Base-by-base conservation (phyloP, 768 basidiomycete species). In the Amanita pseudoporphyria region DNA sequence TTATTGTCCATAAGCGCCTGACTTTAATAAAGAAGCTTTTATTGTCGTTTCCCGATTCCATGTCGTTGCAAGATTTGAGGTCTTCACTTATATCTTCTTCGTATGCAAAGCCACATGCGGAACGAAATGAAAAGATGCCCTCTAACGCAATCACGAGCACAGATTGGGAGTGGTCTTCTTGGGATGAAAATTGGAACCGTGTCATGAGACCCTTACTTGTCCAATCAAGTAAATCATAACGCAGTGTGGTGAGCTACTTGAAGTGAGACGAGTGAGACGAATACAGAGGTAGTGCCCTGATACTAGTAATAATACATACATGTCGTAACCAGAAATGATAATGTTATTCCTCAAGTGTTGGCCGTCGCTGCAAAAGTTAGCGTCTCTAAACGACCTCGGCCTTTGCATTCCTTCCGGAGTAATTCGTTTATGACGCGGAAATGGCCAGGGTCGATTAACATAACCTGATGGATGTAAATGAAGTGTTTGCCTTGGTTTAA, bases 361-460 rank as follows among this genome's bases (percentile, higher is more conserved):
- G 79, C 76, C 5, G 78, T 83, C 1, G 83, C 83, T 37, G 85
- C 74, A 53, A 86, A 81, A 10, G 80, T 72, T 57, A 90, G 61
- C 0, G 92, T 94, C 66, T 97, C 95, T 35, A 97, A 70, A 45
- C 87, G 73, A 1, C 91, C 89, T 55, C 78, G 77, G 14, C 90
- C 90, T 64, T 95, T 94, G 61, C 84, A 85, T 61, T 97, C 88
- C 61, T 86, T 88, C 63, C 93, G 88, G 52, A 98, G 66, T 36
- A 98, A 65, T 53, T 98, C 95, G 58, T 85, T 88, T 56, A 99
- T 77, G 16, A 85, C 73, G 31, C 88, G 81, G 77, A 96, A 95
- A 57, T 88, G 84, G 36, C 87, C 79, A 4, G 96, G 95, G 62
- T 97, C 93, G 53, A 98, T 97, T 49, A 95, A 74, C 70, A 95